Evolutionary conservation across 257 asterid genomes (phyloP).

Genomic region (Striga asiatica): DNA sequence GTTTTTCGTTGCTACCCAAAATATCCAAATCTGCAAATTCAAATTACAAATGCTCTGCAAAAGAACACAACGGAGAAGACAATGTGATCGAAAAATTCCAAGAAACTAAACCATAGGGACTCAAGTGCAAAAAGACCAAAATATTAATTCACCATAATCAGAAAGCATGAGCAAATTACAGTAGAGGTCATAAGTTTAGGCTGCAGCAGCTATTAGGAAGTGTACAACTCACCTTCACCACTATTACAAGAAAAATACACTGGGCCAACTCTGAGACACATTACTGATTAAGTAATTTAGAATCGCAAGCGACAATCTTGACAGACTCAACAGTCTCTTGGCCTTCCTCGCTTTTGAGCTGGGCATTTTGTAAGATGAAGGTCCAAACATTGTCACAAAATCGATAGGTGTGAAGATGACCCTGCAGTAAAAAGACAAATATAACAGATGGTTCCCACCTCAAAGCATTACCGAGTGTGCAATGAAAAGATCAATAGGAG

Average conservation of each 20-base stretch:
- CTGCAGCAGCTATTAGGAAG: slow-evolving; percentile 5
- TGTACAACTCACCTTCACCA: slow-evolving; percentile 3
- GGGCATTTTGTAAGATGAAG: slow-evolving; percentile 87
- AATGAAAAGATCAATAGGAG: background rate
- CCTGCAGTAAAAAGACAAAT: no score
- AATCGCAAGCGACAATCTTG: slow-evolving; percentile 94
- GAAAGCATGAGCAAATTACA: slow-evolving; percentile 9
- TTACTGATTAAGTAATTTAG: slow-evolving; percentile 80
- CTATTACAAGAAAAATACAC: slow-evolving; percentile 16
- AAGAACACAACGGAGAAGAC: no score
- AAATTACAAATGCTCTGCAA: no score
- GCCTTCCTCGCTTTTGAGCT: slow-evolving; percentile 76
- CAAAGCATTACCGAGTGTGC: no score
- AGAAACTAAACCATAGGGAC: background rate
- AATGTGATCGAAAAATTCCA: no score
- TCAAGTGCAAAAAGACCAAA: background rate
- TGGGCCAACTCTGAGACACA: no score
- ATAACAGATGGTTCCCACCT: no score
- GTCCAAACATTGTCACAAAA: slow-evolving; percentile 99
- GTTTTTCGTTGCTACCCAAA: no score
- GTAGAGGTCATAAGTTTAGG: background rate
- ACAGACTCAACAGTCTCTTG: slow-evolving; percentile 70
- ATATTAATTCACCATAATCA: slow-evolving; percentile 2
- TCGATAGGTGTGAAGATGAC: slow-evolving; percentile 97
- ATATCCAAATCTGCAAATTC: no score